Base-by-base conservation (phyloP, 2,329 filamentous ascomycete species). In the Ophiosphaerella korrae region DNA sequence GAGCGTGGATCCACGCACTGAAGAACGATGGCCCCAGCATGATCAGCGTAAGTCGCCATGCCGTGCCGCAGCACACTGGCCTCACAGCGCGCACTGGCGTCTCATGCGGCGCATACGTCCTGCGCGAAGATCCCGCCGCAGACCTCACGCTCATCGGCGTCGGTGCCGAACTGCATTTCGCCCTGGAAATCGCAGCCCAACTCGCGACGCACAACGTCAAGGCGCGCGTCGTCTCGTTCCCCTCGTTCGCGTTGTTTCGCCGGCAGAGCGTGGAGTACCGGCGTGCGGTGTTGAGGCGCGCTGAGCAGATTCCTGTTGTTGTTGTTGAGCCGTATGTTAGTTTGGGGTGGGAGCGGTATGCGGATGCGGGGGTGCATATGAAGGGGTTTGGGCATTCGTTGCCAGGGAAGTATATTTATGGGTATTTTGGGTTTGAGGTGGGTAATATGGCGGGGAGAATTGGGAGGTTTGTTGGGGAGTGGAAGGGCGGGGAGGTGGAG, bases 301-400 rank as follows among this genome's bases (percentile, higher is more conserved):
- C 72, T 57, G 58, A 51, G 1, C 74, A 75, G 37, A 71, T 74
- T 1, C 79, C 80, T 0, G 66, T 74, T 1, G 80, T 87, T 14
- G 79, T 84, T 4, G 80, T 86, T 39, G 84, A 87, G 64, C 80
- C 82, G 1, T 85, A 84, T 60, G 76, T 78, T 1, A 72, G 77
- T 4, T 78, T 79, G 53, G 80, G 81, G 1, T 85, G 82, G 82
- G 82, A 84, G 68, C 67, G 82, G 12, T 85, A 84, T 60, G 82
- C 81, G 1, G 78, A 84, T 64, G 82, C 82, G 3, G 79, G 78
- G 1, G 74, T 75, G 54, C 78, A 73, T 36, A 83, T 84, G 80
- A 41, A 42, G 29, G 70, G 72, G 0, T 84, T 84, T 58, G 81
- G 81, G 36, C 42, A 44, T 36, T 24, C 16, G 5, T 36, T 44